phyloP scores from a whole-genome alignment of 78 protist genomes.

The Monocercomonoides exilis region DNA sequence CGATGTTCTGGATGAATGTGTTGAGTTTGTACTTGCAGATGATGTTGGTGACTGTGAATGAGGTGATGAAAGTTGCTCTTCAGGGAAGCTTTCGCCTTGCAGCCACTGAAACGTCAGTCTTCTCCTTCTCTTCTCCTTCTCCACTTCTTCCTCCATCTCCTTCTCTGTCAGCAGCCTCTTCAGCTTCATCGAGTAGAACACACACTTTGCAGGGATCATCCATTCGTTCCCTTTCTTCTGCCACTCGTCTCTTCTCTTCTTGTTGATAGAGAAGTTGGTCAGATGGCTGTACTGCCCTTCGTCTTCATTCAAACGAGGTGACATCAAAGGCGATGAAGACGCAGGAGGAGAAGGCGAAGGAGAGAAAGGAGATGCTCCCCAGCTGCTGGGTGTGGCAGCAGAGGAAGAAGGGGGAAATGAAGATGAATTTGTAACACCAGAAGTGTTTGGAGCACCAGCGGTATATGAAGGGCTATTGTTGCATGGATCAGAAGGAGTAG shows the following conservation, averaged over 20 bases:
- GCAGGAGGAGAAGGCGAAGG: not conserved
- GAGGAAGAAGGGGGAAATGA: no score
- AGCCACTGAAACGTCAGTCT: not conserved
- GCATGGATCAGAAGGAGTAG: no score
- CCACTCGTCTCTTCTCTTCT: conserved; percentile 7
- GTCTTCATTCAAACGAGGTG: not conserved
- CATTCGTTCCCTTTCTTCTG: not conserved
- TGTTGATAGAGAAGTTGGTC: conserved; percentile 68
- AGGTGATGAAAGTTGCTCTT: not conserved
- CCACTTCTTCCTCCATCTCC: not conserved
- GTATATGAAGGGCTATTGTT: no score
- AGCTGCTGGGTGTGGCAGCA: not conserved
- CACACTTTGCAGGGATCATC: not conserved
- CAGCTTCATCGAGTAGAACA: not conserved
- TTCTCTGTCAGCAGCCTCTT: no score
- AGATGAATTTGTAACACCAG: no score
- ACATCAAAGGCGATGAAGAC: not conserved
- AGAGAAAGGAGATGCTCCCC: not conserved
- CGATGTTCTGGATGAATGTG: no score
- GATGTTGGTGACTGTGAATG: no score
- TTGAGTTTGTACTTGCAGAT: no score
- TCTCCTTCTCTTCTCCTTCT: not conserved
- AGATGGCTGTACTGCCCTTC: conserved; percentile 38
- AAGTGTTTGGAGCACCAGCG: no score
- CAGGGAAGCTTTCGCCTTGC: not conserved